Evolutionary conservation across 2,329 filamentous ascomycete genomes (phyloP), one percentile per base, ranked within the genome.

Genomic region (Tolypocladium endophyticum): DNA sequence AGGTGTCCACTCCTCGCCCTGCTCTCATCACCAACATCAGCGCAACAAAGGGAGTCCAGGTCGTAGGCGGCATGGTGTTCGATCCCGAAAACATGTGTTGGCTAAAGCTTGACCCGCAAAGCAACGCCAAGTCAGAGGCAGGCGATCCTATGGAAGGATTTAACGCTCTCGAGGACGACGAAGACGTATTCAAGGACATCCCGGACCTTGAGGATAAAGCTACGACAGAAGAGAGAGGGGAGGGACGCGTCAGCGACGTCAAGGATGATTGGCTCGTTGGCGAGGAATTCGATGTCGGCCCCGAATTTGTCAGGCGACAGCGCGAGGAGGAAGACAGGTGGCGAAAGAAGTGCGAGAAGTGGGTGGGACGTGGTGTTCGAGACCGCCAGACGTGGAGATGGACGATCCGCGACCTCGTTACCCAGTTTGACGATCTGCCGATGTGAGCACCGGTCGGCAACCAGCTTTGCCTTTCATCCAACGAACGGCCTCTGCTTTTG

Each of bases 31-130:
- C 92, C 55, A 94, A 96, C 65, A 90, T 97, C 64, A 89, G 88
- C 59, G 82, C 87, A 5, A 87, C 87, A 62, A 90, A 93, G 69
- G 92, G 91, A 62, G 88, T 96, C 18, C 92, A 97, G 74, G 89
- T 97, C 41, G 92, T 97, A 60, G 90, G 92, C n/a, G 91, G 92
- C 66, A 99, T 99, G 94, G 89, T 97, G 12, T 99, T 97, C 71
- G 94, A 99, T 70, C 94, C 94, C 4, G 87, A 91, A 63, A 90
- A 90, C 67, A 97, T 99, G 93, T 95, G 92, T 72, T 99, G 94
- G 94, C 81, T 97, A 60, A 97, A 96, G 73, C 79, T 94, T 62
- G 78, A 81, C 55, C 73, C 77, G 23, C 71, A 80, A 36, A 71
- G 72, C n/a, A 77, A 77, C 57, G 68, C 73, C 50, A 78, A 76